phyloP scores from a whole-genome alignment of 352 stramenopile species.

The Phytophthora lateralis region DNA sequence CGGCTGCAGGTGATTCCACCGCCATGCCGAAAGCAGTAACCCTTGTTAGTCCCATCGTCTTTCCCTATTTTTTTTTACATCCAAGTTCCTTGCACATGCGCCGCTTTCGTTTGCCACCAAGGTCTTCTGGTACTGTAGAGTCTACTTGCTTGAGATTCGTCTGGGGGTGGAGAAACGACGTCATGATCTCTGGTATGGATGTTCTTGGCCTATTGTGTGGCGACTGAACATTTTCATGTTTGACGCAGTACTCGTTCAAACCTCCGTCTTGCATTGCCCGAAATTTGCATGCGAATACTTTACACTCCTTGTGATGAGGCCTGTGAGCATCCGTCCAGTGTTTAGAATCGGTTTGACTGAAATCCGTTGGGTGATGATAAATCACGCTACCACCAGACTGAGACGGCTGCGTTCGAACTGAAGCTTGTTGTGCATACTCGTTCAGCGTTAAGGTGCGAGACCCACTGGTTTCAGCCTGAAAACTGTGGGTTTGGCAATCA shows the following conservation, averaged over 20 bases:
- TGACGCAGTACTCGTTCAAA: background rate
- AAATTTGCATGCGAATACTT: conserved; percentile 5
- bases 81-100: conserved; percentile 4
- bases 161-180: background rate
- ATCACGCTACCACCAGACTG: background rate
- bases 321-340: background rate
- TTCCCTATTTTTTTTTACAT: conserved; percentile 2
- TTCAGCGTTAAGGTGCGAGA: background rate
- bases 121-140: background rate
- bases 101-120: background rate
- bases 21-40: conserved; percentile 15
- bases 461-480: background rate
- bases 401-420: background rate
- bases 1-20: conserved; percentile 1
- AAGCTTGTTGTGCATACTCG: background rate
- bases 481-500: background rate
- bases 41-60: background rate
- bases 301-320: conserved; percentile 1
- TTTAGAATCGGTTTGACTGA: background rate
- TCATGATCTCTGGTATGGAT: background rate
- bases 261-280: conserved; percentile 3
- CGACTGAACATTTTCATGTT: background rate
- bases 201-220: background rate
- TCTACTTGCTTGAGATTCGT: background rate
- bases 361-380: background rate